Evolutionary conservation across 2,329 filamentous ascomycete genomes (phyloP), one percentile per base, ranked within the genome.

Genomic region (Pseudogymnoascus sp.): DNA sequence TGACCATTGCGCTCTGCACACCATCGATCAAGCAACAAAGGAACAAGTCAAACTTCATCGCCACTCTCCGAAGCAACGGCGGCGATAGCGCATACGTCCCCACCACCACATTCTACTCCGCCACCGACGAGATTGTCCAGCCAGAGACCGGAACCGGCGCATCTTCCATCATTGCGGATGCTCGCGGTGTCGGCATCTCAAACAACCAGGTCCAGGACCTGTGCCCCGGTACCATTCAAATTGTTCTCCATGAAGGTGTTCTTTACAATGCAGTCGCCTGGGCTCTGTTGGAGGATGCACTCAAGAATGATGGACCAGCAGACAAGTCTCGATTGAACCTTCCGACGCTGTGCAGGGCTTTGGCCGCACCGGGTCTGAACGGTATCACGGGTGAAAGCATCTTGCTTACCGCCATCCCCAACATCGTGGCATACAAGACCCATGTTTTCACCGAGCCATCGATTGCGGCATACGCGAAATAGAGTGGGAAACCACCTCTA

Each of bases 61-160:
- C 62, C 4, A 72, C 71, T 0, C 68, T 83, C 3, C 74, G 79
- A 11, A 64, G 63, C 7, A 70, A 76, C 47, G 76, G 74, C 22
- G 81, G 81, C 0, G 78, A 79, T 59, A 78, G 76, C 1, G 79
- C 79, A 4, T 83, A 81, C 64, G 79, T 84, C 0, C 79, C 80
- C 0, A 84, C 80, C 0, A 84, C 81, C 0, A 80, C 74, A 0
- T 72, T 84, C 50, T 83, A 80, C 70, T 79, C 77, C 0, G 70
- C 72, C 11, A 70, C 75, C 25, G 80, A 84, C 63, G 76, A 83
- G 65, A 73, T 84, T 58, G 79, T 83, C 1, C 68, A 82, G 68
- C 81, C 79, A 1, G 76, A 81, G 69, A 65, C 66, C 28, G 81
- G 78, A 3, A 70, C 70, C 0, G 66, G 68, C 2, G 81, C 81